Evolutionary conservation across 108 stramenopile species (phyloP).

Genomic region (Cyclostephanos invisitatus): DNA sequence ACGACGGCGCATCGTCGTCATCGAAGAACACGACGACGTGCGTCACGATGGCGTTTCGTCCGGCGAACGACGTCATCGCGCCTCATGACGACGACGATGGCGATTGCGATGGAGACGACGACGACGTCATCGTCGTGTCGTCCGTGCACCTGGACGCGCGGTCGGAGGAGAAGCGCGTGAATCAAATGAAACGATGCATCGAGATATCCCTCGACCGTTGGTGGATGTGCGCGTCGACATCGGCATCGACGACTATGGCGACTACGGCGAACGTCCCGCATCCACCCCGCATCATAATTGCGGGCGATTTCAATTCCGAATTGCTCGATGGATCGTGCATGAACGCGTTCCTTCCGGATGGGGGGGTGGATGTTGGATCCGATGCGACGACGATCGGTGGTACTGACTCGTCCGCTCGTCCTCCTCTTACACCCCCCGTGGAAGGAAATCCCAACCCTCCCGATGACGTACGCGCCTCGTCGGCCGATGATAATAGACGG

Average conservation of each 20-base stretch:
- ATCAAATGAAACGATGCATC: slow-evolving; percentile 44
- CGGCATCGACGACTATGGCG: slow-evolving; percentile 5
- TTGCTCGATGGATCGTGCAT: slow-evolving; percentile 48
- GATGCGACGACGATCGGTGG: background rate
- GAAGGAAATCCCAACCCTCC: background rate
- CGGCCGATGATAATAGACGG: background rate
- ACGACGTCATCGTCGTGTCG: slow-evolving; percentile 34
- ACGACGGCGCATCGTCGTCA: background rate
- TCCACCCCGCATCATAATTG: slow-evolving; percentile 42
- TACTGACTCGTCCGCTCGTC: too few species aligned
- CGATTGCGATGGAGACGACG: background rate
- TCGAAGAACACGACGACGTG: slow-evolving; percentile 34
- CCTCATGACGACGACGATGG: slow-evolving; percentile 1
- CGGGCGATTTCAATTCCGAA: slow-evolving; percentile 60
- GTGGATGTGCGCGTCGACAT: background rate
- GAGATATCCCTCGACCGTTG: slow-evolving; percentile 4
- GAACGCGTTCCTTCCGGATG: slow-evolving; percentile 30
- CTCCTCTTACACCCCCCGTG: too few species aligned
- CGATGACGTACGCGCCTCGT: background rate
- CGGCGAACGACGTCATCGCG: background rate
- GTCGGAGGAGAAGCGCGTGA: slow-evolving; percentile 47
- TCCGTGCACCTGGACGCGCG: slow-evolving; percentile 60
- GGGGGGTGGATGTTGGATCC: background rate
- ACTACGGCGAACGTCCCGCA: slow-evolving; percentile 5
- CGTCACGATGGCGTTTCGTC: slow-evolving; percentile 29